These are phyloP conservation scores for Clohesyomyces aquaticus DNA, from an alignment of 495 filamentous ascomycete genomes.

Conservation along the genomic window DNA sequence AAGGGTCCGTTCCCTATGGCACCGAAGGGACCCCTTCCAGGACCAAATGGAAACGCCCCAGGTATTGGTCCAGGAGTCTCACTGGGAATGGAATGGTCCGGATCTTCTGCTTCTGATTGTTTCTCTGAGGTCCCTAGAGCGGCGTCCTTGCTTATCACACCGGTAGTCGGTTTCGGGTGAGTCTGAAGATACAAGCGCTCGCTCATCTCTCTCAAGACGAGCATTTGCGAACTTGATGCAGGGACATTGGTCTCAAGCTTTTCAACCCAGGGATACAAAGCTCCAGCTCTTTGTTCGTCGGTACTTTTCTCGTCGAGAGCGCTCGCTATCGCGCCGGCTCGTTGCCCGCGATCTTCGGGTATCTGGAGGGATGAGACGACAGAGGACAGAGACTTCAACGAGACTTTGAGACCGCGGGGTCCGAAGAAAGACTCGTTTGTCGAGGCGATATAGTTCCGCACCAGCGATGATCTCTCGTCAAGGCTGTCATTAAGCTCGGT, in stretches of 20 bases:
- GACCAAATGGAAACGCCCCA: neutral
- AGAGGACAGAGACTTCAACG: slow-evolving; percentile 17
- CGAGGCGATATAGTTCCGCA: slow-evolving; percentile 28
- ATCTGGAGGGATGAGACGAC: slow-evolving; percentile 23
- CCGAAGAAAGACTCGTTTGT: slow-evolving; percentile 40
- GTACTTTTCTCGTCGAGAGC: slow-evolving; percentile 1
- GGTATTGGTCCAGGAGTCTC: neutral
- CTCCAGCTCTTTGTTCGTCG: slow-evolving; percentile 8
- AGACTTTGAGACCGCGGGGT: slow-evolving; percentile 27
- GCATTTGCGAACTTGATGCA: neutral
- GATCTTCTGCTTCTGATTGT: slow-evolving; percentile 7
- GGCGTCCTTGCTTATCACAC: neutral
- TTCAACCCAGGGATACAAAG: slow-evolving; percentile 34
- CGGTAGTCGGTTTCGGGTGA: neutral
- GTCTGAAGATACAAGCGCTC: slow-evolving; percentile 4
- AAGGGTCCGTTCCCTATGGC: too few relatives aligned
- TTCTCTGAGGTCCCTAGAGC: slow-evolving; percentile 1
- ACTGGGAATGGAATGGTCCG: slow-evolving; percentile 22
- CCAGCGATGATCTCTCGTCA: neutral
- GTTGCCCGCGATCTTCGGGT: slow-evolving; percentile 29
- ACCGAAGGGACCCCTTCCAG: neutral
- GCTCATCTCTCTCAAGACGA: slow-evolving; percentile 24
- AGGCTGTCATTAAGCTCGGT: neutral
- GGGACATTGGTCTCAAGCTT: slow-evolving; percentile 25
- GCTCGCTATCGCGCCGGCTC: slow-evolving; percentile 27